Base-by-base conservation (phyloP, 257 asterid species). In the Primulina eburnea region DNA sequence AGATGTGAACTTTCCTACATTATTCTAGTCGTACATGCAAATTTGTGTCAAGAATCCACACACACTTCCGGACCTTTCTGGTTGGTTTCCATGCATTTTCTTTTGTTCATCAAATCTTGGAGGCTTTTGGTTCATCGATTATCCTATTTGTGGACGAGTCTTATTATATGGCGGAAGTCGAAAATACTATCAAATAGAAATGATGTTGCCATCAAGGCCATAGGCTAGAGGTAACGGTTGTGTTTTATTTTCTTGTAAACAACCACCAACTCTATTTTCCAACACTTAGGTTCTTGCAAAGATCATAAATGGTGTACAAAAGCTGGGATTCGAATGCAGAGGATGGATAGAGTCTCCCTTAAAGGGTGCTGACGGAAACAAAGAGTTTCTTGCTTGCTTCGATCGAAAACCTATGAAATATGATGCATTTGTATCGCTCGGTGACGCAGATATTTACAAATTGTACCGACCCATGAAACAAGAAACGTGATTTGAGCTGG, bases 291-390 rank as follows among this genome's bases (percentile, higher is more conserved):
- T 91, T 79, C 75, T 91, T 62, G 88, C 65, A 26, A 90, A 79
- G 86, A 89, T 94, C 77, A 79, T 89, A 71, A 86, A 85, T 32
- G 96, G 99, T 12, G 95, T 94, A 24, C 88, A 89, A 82, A 83
- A 70, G 38, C 65, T 81, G 7, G 96, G 97, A 61, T 91, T 94
- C 68, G 76, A 71, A 63, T 91, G 99, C 81, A 80, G 79, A 64
- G 97, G 99, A 34, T 91, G 97, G 97, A 86, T 94, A 4, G 97
- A 91, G 35, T 94, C 97, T 14, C 99, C 97, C 21, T 67, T 91
- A 67, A 89, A 87, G 84, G 99, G 99, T 8, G 99, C 92, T n/a
- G 97, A 91, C 14, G 99, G 99, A 37, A 94, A 91, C 81, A 88
- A 65, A 79, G 99, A 94, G 75, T 94, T 94, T 76, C 82, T 89